Evolutionary conservation across 176 grass and related monocot species (phyloP).

Genomic region (Dendrocalamus sinicus): DNA sequence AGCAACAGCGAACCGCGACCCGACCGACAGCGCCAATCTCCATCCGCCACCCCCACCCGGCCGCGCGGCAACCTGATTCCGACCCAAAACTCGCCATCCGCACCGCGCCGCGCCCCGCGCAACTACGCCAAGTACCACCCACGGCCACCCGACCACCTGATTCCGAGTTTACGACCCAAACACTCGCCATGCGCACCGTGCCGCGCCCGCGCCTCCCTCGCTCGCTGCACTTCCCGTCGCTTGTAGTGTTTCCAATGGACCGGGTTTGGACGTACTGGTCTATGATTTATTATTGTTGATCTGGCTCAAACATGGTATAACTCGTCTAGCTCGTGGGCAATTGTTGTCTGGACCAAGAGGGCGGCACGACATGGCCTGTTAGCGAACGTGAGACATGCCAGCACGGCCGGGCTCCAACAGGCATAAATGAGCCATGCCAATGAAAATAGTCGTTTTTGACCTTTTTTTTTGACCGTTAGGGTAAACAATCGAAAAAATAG

Average conservation of each 20-base stretch:
- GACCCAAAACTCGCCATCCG: not conserved
- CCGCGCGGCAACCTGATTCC: not conserved
- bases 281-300: too few relatives aligned
- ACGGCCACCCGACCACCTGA: not conserved
- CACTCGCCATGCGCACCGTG: not conserved
- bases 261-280: too few relatives aligned
- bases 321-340: too few relatives aligned
- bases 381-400: accelerated
- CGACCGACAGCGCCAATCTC: not conserved
- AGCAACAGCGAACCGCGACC: too few relatives aligned
- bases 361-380: too few relatives aligned
- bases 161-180: not conserved
- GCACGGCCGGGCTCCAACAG: too few relatives aligned
- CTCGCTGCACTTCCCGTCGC: constrained; percentile 7
- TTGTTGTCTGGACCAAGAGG: too few relatives aligned
- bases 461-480: too few relatives aligned
- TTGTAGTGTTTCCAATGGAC: not conserved
- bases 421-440: too few relatives aligned
- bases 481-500: too few relatives aligned
- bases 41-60: not conserved
- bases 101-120: not conserved
- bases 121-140: not conserved
- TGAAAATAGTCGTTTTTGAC: too few relatives aligned
- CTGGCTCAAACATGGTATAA: too few relatives aligned
- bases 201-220: not conserved